Percentiles rank a stretch among this genome's conserved stretches.
Conservation (phyloP, 2,329 filamentous ascomycete genomes). For the Colletotrichum viniferum region DNA sequence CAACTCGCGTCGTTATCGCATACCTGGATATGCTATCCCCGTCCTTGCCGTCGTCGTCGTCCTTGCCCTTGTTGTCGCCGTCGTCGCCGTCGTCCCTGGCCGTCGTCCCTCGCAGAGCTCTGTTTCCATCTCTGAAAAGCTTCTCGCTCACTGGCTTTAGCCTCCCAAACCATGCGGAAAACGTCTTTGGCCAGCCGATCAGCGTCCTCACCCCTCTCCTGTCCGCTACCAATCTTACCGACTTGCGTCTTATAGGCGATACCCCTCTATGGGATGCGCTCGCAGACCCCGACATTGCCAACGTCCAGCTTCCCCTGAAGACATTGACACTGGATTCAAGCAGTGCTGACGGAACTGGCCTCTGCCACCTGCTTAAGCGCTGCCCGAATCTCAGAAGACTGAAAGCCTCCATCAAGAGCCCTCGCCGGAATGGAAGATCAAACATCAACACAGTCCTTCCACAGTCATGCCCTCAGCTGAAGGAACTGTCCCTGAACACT, state of each 20-base stretch:
- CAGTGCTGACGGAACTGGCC: not conserved
- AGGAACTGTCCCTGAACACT: not conserved
- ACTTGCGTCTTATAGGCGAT: not conserved
- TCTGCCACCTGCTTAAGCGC: not conserved
- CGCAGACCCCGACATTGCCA: not conserved
- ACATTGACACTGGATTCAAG: not conserved
- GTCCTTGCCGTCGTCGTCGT: not conserved
- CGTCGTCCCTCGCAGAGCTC: not conserved
- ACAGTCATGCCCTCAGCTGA: not conserved
- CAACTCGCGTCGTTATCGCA: not conserved
- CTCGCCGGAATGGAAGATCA: not conserved
- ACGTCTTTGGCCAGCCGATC: not conserved
- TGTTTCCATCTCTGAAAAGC: not conserved
- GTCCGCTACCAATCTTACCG: not conserved
- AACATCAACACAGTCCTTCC: conserved; percentile 5
- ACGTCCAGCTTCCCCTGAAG: not conserved
- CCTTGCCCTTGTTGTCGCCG: not conserved
- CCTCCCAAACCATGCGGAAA: not conserved
- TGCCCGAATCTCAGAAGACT: not conserved
- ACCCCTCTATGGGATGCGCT: not conserved
- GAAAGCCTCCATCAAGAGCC: not conserved
- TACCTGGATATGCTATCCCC: not conserved
- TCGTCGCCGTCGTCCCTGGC: not conserved
- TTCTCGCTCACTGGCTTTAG: not conserved
- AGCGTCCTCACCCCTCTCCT: not conserved